Evolutionary conservation across 768 basidiomycete genomes (phyloP).

Genomic region (Trametes villosa): DNA sequence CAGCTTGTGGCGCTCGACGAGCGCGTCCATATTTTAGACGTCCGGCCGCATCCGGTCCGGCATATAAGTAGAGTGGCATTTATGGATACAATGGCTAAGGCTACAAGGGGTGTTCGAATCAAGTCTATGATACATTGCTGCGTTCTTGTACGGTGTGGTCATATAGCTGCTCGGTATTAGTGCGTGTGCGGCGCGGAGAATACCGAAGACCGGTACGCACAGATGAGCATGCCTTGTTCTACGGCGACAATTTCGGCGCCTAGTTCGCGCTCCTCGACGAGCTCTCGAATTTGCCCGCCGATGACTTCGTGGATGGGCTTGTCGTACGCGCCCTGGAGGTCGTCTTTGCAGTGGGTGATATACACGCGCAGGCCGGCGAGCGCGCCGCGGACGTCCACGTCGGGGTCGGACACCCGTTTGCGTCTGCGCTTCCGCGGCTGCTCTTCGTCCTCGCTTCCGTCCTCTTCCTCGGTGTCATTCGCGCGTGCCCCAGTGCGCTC

Average conservation of each 20-base stretch:
- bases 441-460: background rate
- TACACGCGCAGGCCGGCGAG: constrained; percentile 70
- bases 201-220: constrained; percentile 40
- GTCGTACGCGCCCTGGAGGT: constrained; percentile 51
- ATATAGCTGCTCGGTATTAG: constrained; percentile 5
- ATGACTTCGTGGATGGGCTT: constrained; percentile 68
- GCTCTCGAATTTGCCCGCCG: constrained; percentile 65
- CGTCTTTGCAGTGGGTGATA: constrained; percentile 88
- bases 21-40: no score
- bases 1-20: no score
- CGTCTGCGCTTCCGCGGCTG: constrained; percentile 44
- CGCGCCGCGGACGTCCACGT: constrained; percentile 53
- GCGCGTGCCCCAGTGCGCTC: constrained; percentile 8
- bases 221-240: constrained; percentile 80
- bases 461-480: background rate
- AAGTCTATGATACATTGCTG: constrained; percentile 5
- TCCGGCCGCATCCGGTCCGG: no score
- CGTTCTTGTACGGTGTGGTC: background rate
- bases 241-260: constrained; percentile 74
- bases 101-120: constrained; percentile 34
- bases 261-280: constrained; percentile 63
- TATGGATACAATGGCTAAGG: constrained; percentile 46
- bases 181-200: background rate
- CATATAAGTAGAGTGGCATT: no score
- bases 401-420: constrained; percentile 34